phyloP scores from a whole-genome alignment of 768 basidiomycete genomes.

The Tylopilus rubrobrunneus region DNA sequence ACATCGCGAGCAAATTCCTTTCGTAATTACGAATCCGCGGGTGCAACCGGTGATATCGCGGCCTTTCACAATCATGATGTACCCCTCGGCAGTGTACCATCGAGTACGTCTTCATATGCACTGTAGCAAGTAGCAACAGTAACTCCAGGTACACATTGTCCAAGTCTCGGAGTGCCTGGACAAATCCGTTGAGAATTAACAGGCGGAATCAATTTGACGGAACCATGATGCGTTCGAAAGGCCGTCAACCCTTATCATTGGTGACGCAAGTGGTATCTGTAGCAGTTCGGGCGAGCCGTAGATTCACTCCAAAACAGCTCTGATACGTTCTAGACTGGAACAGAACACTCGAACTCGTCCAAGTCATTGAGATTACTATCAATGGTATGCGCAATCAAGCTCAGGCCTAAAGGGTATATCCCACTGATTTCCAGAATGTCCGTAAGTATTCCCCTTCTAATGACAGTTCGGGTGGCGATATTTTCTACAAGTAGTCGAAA shows the following conservation, averaged over 20 bases:
- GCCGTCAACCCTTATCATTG: not conserved
- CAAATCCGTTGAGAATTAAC: not conserved
- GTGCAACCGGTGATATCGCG: constrained; percentile 7
- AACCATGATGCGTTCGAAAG: not conserved
- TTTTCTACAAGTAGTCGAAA: not conserved
- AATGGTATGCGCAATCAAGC: constrained; percentile 11
- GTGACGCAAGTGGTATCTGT: not conserved
- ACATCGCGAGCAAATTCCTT: no score
- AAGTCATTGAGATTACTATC: constrained; percentile 5
- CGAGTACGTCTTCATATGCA: not conserved
- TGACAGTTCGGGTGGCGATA: not conserved
- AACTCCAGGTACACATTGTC: not conserved
- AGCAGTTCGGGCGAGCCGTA: not conserved
- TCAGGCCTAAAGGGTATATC: constrained; percentile 1
- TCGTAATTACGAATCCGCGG: constrained; percentile 3
- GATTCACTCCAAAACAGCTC: not conserved
- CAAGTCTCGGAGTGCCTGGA: not conserved
- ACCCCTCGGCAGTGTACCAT: not conserved
- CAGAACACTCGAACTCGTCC: not conserved
- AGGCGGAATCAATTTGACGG: not conserved
- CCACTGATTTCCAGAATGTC: not conserved
- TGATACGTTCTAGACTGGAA: not conserved
- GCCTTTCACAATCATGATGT: not conserved
- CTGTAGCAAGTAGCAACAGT: not conserved
- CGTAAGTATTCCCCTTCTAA: constrained; percentile 12